Evolutionary conservation across 2,329 filamentous ascomycete genomes (phyloP).

Genomic region (Beauveria brongniartii): DNA sequence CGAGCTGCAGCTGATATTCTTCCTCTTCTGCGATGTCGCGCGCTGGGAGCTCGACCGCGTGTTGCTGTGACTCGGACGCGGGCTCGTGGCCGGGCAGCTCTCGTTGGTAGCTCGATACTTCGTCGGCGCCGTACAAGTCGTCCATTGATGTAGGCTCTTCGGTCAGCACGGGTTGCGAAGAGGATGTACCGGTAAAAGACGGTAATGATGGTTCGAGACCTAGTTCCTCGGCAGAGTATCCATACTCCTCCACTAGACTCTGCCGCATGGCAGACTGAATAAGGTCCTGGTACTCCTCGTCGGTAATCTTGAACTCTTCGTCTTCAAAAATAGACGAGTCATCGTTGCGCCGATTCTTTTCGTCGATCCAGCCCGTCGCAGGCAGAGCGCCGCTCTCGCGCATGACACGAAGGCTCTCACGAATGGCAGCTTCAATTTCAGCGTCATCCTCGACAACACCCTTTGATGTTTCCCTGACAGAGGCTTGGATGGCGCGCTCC

Average conservation of each 20-base stretch:
- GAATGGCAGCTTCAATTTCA: conserved; percentile 63
- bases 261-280: conserved; percentile 48
- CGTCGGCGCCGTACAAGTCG: conserved; percentile 15
- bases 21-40: conserved; percentile 21
- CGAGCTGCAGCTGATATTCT: conserved; percentile 38
- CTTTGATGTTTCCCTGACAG: conserved; percentile 60
- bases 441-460: conserved; percentile 64
- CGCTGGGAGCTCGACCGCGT: conserved; percentile 1
- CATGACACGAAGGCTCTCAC: conserved; percentile 58
- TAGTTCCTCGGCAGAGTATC: conserved; percentile 14
- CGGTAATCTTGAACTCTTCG: conserved; percentile 39
- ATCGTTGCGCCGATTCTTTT: conserved; percentile 18
- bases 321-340: conserved; percentile 27
- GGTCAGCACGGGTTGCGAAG: background rate
- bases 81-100: conserved; percentile 9
- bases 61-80: conserved; percentile 3
- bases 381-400: conserved; percentile 20
- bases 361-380: conserved; percentile 10
- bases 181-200: background rate
- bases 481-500: conserved; percentile 62
- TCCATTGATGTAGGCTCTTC: conserved; percentile 2
- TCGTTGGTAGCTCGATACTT: conserved; percentile 8
- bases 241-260: conserved; percentile 31
- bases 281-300: conserved; percentile 49
- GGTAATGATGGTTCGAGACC: conserved; percentile 9